Conservation (phyloP, 2,329 filamentous ascomycete genomes). For the Mycosphaerelloides madeirae region DNA sequence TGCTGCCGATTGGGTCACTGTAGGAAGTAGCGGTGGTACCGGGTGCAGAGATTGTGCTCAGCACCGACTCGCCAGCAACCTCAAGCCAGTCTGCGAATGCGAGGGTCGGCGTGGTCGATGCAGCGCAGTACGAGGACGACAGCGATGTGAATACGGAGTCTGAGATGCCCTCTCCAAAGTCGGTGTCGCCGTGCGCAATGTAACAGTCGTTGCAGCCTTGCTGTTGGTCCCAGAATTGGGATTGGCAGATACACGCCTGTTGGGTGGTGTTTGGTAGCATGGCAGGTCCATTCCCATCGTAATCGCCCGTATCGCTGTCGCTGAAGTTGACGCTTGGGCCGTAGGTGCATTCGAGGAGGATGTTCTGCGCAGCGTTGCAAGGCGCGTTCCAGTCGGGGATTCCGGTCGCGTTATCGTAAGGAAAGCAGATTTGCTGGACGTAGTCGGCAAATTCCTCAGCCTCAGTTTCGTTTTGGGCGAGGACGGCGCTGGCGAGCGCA, state of each 20-base stretch:
- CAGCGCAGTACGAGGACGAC: slow-evolving; percentile 25
- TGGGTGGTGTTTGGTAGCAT: slow-evolving; percentile 22
- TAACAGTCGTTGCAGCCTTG: slow-evolving; percentile 24
- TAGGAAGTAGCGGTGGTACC: slow-evolving; percentile 2
- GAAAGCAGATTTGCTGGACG: slow-evolving; percentile 21
- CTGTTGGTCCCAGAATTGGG: slow-evolving; percentile 21
- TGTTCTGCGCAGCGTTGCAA: slow-evolving; percentile 23
- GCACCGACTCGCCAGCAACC: slow-evolving; percentile 1
- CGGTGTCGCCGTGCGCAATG: slow-evolving; percentile 20
- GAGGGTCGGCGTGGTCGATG: slow-evolving; percentile 20
- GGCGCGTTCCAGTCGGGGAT: slow-evolving; percentile 22
- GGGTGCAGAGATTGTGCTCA: background rate
- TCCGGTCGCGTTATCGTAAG: slow-evolving; percentile 16
- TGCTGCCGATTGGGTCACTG: slow-evolving; percentile 27
- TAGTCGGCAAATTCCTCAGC: slow-evolving; percentile 10
- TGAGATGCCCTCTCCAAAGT: slow-evolving; percentile 2
- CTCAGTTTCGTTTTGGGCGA: too few species aligned
- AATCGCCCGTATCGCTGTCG: background rate
- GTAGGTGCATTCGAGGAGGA: slow-evolving; percentile 23
- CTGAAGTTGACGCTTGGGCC: slow-evolving; percentile 6
- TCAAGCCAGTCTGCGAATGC: slow-evolving; percentile 19
- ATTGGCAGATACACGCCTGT: slow-evolving; percentile 26
- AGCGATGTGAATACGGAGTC: slow-evolving; percentile 6
- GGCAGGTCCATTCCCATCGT: slow-evolving; percentile 3
- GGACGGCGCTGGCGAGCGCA: too few species aligned